phyloP scores from a whole-genome alignment of 495 filamentous ascomycete genomes.

The Trypethelium eluteriae region DNA sequence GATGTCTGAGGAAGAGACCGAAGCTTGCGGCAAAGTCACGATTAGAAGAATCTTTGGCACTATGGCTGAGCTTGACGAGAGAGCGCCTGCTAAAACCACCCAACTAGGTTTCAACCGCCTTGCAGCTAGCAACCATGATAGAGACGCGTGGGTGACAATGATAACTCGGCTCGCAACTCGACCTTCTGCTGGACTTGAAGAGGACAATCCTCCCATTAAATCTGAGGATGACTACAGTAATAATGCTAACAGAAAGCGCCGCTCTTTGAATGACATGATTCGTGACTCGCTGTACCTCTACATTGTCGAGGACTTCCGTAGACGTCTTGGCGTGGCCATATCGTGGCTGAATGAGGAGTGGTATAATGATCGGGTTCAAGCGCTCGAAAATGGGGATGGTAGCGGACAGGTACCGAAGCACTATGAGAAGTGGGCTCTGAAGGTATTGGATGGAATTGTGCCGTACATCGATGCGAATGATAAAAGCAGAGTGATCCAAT shows the following conservation, averaged over 20 bases:
- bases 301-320: constrained; percentile 82
- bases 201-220: constrained; percentile 41
- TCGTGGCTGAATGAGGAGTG: constrained; percentile 95
- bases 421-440: constrained; percentile 74
- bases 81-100: constrained; percentile 43
- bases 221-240: constrained; percentile 36
- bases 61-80: constrained; percentile 60
- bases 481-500: constrained; percentile 80
- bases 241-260: constrained; percentile 20
- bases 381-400: constrained; percentile 37
- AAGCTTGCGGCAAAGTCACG: constrained; percentile 58
- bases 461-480: constrained; percentile 82
- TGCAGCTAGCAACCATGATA: constrained; percentile 76
- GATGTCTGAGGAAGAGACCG: constrained; percentile 58
- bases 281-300: constrained; percentile 74
- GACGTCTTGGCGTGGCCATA: constrained; percentile 75
- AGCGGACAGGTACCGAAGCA: constrained; percentile 41
- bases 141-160: constrained; percentile 84
- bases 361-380: constrained; percentile 73
- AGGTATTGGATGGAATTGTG: constrained; percentile 76
- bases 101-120: constrained; percentile 64
- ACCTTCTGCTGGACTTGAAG: constrained; percentile 58
- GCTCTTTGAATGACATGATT: constrained; percentile 56
- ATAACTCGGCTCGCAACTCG: constrained; percentile 81
- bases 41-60: constrained; percentile 70